These are phyloP conservation scores for Fonsecaea nubica DNA, from an alignment of 2,329 filamentous ascomycete species.

Conservation along the genomic window DNA sequence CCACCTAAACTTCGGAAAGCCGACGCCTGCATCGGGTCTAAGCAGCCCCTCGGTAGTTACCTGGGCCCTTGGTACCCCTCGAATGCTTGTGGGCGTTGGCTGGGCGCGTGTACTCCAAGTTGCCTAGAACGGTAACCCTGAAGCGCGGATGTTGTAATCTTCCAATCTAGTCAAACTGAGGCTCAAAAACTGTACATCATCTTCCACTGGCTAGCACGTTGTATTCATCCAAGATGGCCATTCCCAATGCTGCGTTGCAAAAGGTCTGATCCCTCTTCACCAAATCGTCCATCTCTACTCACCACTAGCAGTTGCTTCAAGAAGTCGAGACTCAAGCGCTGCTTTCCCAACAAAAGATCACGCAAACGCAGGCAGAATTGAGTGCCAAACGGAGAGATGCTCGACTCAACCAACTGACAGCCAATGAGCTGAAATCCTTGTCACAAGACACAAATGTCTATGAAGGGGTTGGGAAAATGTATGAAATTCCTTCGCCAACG, in stretches of 20 bases:
- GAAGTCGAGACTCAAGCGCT: constrained; percentile 93
- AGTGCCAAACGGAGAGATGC: constrained; percentile 84
- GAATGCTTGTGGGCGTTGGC: not conserved
- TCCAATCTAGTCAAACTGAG: constrained; percentile 6
- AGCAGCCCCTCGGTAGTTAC: not conserved
- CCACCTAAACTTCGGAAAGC: not conserved
- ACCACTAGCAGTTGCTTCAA: constrained; percentile 72
- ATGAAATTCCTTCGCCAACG: constrained; percentile 45
- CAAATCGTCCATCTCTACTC: constrained; percentile 16
- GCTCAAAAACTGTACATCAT: constrained; percentile 18
- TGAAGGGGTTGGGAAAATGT: constrained; percentile 98
- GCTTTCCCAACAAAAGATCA: constrained; percentile 89
- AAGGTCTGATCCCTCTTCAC: constrained; percentile 66
- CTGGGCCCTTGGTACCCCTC: not conserved
- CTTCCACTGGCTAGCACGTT: not conserved
- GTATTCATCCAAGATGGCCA: constrained; percentile 70
- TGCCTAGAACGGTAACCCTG: not conserved
- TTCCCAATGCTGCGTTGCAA: constrained; percentile 90
- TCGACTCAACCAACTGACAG: constrained; percentile 85
- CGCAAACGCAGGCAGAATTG: constrained; percentile 82
- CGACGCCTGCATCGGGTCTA: not conserved
- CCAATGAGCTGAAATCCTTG: constrained; percentile 79
- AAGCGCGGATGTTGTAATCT: not conserved
- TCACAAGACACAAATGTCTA: constrained; percentile 81
- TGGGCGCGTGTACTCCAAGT: not conserved